Evolutionary conservation across 2,329 filamentous ascomycete genomes (phyloP).

Genomic region (Xylariaceae sp.): DNA sequence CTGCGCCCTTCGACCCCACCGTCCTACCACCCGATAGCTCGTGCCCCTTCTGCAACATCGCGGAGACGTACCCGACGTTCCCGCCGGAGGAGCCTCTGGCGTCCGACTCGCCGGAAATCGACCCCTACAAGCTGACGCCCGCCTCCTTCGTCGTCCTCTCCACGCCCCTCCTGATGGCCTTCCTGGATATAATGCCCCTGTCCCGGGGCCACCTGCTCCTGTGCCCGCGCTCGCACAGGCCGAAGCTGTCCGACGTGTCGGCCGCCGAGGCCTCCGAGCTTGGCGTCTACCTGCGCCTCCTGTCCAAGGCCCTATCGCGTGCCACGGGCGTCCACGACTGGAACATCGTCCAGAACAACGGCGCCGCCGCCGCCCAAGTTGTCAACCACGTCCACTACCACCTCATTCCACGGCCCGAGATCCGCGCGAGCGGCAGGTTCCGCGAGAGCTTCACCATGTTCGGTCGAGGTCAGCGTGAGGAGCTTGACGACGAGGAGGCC

Average conservation of each 20-base stretch:
- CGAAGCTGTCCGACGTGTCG: conserved; percentile 69
- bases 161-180: conserved; percentile 72
- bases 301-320: conserved; percentile 64
- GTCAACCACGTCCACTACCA: conserved; percentile 95
- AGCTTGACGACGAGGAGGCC: conserved; percentile 72
- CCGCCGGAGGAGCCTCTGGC: conserved; percentile 39
- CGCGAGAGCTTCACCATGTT: conserved; percentile 77
- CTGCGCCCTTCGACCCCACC: conserved; percentile 33
- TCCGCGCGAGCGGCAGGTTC: conserved; percentile 45
- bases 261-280: conserved; percentile 60
- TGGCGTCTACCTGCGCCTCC: conserved; percentile 61
- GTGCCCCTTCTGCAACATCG: conserved; percentile 62
- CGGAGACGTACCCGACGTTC: conserved; percentile 43
- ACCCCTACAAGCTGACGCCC: conserved; percentile 27
- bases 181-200: conserved; percentile 89
- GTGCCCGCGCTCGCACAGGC: conserved; percentile 69
- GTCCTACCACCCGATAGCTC: conserved; percentile 28
- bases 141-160: conserved; percentile 66
- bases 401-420: conserved; percentile 78
- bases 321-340: conserved; percentile 74
- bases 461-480: conserved; percentile 64
- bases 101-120: conserved; percentile 29
- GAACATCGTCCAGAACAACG: conserved; percentile 97
- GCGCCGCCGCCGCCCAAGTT: conserved; percentile 81
- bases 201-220: conserved; percentile 78